phyloP scores from a whole-genome alignment of 495 filamentous ascomycete species.

The Hypoxylon lienhwacheense region DNA sequence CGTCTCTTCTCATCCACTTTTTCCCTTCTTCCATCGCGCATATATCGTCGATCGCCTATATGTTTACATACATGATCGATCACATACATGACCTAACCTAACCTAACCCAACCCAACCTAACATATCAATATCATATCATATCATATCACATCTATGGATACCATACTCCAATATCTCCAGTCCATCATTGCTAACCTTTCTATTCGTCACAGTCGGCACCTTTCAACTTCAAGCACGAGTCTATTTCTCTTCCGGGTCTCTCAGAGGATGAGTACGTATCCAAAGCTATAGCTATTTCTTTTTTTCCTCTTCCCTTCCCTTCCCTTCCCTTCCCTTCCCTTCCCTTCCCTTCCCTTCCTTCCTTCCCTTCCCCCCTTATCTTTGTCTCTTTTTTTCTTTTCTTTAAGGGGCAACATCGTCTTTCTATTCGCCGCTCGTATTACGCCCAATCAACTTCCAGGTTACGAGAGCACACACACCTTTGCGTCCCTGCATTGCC shows the following conservation, averaged over 20 bases:
- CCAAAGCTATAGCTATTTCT: slow-evolving; percentile 21
- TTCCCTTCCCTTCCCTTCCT: too few species aligned
- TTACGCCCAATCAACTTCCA: slow-evolving; percentile 4
- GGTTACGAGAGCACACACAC: too few species aligned
- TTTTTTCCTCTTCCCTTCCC: background rate
- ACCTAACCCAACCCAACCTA: too few species aligned
- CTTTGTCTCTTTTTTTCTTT: too few species aligned
- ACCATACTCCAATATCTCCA: background rate
- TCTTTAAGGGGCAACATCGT: background rate
- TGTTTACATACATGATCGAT: too few species aligned
- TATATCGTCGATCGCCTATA: slow-evolving; percentile 3
- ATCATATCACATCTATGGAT: background rate
- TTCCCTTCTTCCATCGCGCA: background rate
- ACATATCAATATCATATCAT: too few species aligned
- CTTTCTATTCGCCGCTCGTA: slow-evolving; percentile 10
- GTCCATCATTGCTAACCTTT: slow-evolving; percentile 24
- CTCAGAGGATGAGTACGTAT: slow-evolving; percentile 51
- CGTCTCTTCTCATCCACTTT: slow-evolving; percentile 5
- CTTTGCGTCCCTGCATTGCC: slow-evolving; percentile 7
- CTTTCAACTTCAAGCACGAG: slow-evolving; percentile 52
- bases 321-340: background rate
- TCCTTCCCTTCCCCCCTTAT: too few species aligned
- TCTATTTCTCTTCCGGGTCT: slow-evolving; percentile 44
- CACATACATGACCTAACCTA: too few species aligned
- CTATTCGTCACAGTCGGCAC: slow-evolving; percentile 42